Conservation (phyloP, 257 asterid genomes). For the Primulina tabacum region DNA sequence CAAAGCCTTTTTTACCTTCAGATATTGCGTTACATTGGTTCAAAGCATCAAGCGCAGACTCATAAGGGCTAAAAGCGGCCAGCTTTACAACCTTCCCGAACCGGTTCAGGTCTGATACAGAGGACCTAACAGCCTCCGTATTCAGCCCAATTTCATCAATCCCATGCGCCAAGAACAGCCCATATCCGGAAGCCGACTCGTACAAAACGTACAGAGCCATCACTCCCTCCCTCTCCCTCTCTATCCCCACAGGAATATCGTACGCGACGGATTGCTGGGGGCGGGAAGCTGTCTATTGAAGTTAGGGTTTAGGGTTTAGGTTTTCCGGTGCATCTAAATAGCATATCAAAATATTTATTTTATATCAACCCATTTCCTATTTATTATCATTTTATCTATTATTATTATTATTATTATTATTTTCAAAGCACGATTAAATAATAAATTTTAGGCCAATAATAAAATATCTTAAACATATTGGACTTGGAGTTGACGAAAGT, state of each 20-base stretch:
- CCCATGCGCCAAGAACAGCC: conserved; percentile 58
- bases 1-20: conserved; percentile 51
- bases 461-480: too few species aligned
- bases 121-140: conserved; percentile 71
- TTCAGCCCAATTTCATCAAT: conserved; percentile 92
- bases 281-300: conserved; percentile 4
- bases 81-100: conserved; percentile 81
- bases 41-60: conserved; percentile 91
- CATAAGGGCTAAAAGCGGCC: conserved; percentile 67
- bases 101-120: conserved; percentile 67
- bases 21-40: conserved; percentile 85
- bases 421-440: too few species aligned
- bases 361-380: too few species aligned
- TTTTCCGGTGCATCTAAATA: conserved; percentile 1
- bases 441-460: too few species aligned
- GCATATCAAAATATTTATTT: too few species aligned
- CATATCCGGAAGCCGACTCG: conserved; percentile 87
- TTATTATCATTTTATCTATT: too few species aligned
- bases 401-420: too few species aligned
- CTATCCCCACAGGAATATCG: background rate
- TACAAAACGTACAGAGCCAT: conserved; percentile 69
- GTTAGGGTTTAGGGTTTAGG: conserved; percentile 45
- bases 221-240: background rate
- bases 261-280: background rate
- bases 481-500: too few species aligned